Evolutionary conservation across 768 basidiomycete genomes (phyloP).

Genomic region (Heimioporus sp.): DNA sequence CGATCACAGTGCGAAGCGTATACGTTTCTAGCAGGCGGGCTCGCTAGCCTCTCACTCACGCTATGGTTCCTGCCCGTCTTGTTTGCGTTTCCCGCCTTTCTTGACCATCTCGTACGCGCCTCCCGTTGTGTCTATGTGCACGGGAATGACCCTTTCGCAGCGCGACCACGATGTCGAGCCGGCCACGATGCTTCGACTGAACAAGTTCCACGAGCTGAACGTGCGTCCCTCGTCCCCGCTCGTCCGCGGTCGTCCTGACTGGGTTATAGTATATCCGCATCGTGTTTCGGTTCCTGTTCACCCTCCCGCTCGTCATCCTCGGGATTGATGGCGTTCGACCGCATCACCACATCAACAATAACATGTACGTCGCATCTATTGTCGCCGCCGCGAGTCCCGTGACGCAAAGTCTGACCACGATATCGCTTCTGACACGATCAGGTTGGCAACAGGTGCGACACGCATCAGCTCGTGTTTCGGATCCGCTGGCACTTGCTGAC

Average conservation of each 20-base stretch:
- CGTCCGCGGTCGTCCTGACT: neutral
- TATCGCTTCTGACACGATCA: constrained; percentile 1
- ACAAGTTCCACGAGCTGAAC: constrained; percentile 81
- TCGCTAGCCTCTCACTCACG: constrained; percentile 68
- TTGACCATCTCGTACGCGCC: constrained; percentile 54
- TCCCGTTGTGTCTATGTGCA: neutral
- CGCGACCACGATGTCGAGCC: constrained; percentile 61
- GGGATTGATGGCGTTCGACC: constrained; percentile 66
- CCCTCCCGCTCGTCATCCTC: constrained; percentile 60
- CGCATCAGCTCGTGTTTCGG: too few relatives aligned
- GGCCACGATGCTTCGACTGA: constrained; percentile 64
- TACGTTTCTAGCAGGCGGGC: constrained; percentile 65
- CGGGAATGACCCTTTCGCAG: constrained; percentile 31
- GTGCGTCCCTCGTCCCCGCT: constrained; percentile 40
- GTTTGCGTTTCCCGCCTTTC: constrained; percentile 68
- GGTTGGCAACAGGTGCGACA: constrained; percentile 26
- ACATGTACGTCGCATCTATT: constrained; percentile 33
- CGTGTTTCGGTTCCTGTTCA: constrained; percentile 72
- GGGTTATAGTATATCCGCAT: constrained; percentile 59
- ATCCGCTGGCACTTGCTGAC: too few relatives aligned
- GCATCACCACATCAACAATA: constrained; percentile 64
- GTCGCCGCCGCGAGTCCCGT: neutral
- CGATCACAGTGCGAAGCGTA: constrained; percentile 60
- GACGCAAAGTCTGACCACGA: neutral
- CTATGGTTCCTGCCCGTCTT: constrained; percentile 73